phyloP scores from a whole-genome alignment of 345 rosid species.

The Eucalyptus camaldulensis region DNA sequence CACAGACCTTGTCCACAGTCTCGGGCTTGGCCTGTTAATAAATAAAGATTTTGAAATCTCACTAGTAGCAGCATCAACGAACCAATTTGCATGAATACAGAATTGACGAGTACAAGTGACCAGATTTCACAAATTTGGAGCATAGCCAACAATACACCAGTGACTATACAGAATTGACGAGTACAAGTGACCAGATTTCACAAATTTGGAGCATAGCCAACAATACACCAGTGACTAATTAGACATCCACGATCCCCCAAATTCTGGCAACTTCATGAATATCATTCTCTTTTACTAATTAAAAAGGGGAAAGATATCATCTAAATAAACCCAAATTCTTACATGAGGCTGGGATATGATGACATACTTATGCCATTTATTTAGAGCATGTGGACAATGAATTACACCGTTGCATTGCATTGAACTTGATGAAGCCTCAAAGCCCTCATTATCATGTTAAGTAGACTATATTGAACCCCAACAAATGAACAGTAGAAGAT shows the following conservation, averaged over 20 bases:
- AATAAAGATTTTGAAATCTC: not conserved
- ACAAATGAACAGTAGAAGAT: not conserved
- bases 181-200: not conserved
- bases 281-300: not conserved
- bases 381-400: not conserved
- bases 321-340: not conserved
- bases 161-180: not conserved
- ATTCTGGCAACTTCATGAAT: not conserved
- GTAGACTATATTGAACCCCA: not conserved
- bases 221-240: not conserved
- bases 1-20: constrained; percentile 18
- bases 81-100: not conserved
- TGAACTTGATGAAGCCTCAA: not conserved
- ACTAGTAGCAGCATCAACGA: not conserved
- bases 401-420: not conserved
- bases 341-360: not conserved
- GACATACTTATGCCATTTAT: not conserved
- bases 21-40: constrained; percentile 14
- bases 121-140: not conserved
- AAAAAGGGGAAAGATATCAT: not conserved
- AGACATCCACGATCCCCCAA: not conserved
- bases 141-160: not conserved
- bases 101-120: not conserved
- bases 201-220: not conserved
- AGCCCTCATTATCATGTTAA: not conserved